phyloP scores from a whole-genome alignment of 2,329 filamentous ascomycete species.

The Penicillium sp. region DNA sequence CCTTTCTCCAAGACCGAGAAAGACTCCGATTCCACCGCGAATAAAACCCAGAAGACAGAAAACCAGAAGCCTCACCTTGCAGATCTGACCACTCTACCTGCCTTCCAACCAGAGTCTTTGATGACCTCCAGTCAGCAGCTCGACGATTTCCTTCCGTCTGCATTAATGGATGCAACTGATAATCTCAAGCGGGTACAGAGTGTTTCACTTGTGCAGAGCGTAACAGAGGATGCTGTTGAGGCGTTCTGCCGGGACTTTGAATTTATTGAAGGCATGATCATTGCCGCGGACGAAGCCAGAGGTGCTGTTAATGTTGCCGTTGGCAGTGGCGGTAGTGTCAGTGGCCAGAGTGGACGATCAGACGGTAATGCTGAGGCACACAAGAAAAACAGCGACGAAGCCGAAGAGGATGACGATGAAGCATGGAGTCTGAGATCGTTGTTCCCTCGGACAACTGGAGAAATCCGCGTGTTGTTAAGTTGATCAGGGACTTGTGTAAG shows the following conservation, averaged over 20 bases:
- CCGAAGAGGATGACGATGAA: slow-evolving; percentile 37
- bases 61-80: slow-evolving; percentile 51
- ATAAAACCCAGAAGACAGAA: slow-evolving; percentile 24
- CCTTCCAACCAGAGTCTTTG: slow-evolving; percentile 64
- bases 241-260: slow-evolving; percentile 86
- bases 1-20: slow-evolving; percentile 33
- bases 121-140: slow-evolving; percentile 70
- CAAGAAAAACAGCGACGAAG: slow-evolving; percentile 33
- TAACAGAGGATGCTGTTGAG: slow-evolving; percentile 81
- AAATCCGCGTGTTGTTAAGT: slow-evolving; percentile 65
- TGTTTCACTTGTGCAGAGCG: slow-evolving; percentile 67
- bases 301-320: slow-evolving; percentile 36
- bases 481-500: slow-evolving; percentile 30
- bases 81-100: slow-evolving; percentile 55
- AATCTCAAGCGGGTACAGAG: slow-evolving; percentile 75
- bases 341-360: slow-evolving; percentile 21
- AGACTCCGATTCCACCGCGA: slow-evolving; percentile 7
- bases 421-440: slow-evolving; percentile 52
- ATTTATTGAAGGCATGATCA: slow-evolving; percentile 62
- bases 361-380: slow-evolving; percentile 23
- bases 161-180: slow-evolving; percentile 86
- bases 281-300: slow-evolving; percentile 57
- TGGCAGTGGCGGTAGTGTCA: slow-evolving; percentile 25
- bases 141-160: slow-evolving; percentile 89
- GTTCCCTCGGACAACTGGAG: slow-evolving; percentile 65